Evolutionary conservation across 148 eudicot species (phyloP), one percentile per base, ranked within the genome.

Genomic region (Nyssa sinensis): DNA sequence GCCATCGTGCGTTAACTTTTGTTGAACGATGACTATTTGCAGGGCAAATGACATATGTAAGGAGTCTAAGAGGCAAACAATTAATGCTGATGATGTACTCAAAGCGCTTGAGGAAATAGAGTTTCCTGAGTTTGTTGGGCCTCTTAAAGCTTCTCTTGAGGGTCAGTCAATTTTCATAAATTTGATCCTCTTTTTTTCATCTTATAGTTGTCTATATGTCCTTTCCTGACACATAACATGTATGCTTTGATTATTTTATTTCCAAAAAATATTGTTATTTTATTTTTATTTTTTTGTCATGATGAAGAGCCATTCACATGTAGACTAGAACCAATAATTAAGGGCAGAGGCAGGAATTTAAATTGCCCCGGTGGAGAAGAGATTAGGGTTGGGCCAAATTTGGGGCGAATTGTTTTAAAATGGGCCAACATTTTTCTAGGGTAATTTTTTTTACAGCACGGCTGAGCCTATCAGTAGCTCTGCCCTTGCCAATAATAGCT

Each of bases 81-180:
- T 93, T 61, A 93, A 81, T 79, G 96, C 98, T 1, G 98, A 93
- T 28, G 96, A 91, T 81, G 98, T 93, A 62, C 84, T 93, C 34
- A 91, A 82, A 57, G 98, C 96, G 72, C 87, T 93, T 31, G 96
- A 93, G 35, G 98, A 93, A 78, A 86, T 93, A 59, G 98, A 93
- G 76, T 93, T 93, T 76, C 70, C 89, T 12, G 96, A 89, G 80
- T 93, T 93, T 68, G 72, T 84, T 78, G 98, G 69, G 23, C 88
- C 98, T 37, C 91, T 91, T 13, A 88, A 80, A 77, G 84, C 84
- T 49, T 69, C 89, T 82, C 89, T 93, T 62, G 87, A 85, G 77
- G 96, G 98, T 90, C 35, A 70, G 86, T 81, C 25, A 39, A 24
- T 66, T 72, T 53, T 33, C n/a, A 10, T 12, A 27, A 30, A 12